Evolutionary conservation across 306 rosid species (phyloP).

Genomic region (Rosa chinensis): DNA sequence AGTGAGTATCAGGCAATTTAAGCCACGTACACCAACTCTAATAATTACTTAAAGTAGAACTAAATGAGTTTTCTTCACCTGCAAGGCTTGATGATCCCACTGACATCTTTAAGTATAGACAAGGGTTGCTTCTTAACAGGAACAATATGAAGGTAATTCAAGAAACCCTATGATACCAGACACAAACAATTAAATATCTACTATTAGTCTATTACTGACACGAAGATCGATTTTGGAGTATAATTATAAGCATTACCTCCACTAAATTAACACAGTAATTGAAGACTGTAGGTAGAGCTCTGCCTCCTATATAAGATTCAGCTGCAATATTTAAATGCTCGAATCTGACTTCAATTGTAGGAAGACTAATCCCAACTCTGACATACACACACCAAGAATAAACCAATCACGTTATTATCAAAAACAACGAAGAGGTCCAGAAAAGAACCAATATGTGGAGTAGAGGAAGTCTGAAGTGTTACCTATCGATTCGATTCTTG

Average conservation of each 20-base stretch:
- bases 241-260: constrained; percentile 6
- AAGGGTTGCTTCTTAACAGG: constrained; percentile 10
- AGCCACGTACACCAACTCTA: background rate
- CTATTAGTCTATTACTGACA: no score
- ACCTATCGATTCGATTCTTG: constrained; percentile 24
- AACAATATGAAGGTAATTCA: constrained; percentile 15
- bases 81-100: constrained; percentile 26
- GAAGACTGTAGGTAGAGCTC: constrained; percentile 21
- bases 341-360: constrained; percentile 21
- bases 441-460: no score
- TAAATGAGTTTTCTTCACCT: background rate
- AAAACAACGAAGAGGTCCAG: no score
- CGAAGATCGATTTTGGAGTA: no score
- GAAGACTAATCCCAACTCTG: constrained; percentile 24
- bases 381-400: background rate
- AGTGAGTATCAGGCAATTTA: background rate
- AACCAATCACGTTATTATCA: background rate
- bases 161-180: constrained; percentile 15
- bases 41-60: background rate
- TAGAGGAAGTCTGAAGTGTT: background rate
- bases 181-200: background rate
- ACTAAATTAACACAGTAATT: constrained; percentile 19
- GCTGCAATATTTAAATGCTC: constrained; percentile 17
- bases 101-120: constrained; percentile 18
- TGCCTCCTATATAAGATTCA: constrained; percentile 12